Conservation (phyloP, 108 stramenopile species). For the Aurantiochytrium sp. region DNA sequence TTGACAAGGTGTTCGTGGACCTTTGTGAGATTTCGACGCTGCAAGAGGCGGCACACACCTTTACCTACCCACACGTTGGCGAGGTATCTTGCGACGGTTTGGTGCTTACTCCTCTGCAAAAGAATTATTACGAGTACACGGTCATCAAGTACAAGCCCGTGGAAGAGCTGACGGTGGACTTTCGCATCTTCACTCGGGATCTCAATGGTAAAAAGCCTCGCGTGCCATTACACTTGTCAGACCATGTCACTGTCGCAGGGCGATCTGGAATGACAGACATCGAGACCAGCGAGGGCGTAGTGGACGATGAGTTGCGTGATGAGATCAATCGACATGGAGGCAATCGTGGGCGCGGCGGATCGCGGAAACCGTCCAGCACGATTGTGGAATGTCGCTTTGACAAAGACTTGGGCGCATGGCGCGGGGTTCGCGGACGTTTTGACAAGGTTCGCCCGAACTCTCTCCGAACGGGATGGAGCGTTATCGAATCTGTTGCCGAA, state of each 20-base stretch:
- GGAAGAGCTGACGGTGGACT: not conserved
- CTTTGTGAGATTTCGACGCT: not conserved
- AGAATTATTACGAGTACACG: not conserved
- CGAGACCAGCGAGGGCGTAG: not conserved
- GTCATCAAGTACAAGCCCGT: constrained; percentile 18
- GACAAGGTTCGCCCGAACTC: constrained; percentile 17
- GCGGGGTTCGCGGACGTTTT: not conserved
- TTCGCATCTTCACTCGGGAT: not conserved
- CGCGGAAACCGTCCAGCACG: not conserved
- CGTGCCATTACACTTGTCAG: not conserved
- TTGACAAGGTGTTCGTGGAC: not conserved
- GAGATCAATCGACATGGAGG: not conserved
- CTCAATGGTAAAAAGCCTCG: not conserved
- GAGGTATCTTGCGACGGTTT: not conserved
- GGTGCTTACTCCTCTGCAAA: not conserved
- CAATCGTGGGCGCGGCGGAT: not conserved
- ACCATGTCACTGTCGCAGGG: not conserved
- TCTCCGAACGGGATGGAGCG: constrained; percentile 2
- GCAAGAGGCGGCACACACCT: not conserved
- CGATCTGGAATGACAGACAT: not conserved
- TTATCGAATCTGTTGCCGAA: constrained; percentile 17
- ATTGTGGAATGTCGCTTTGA: constrained; percentile 22
- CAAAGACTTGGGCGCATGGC: not conserved
- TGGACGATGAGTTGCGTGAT: not conserved
- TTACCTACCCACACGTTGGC: not conserved